Evolutionary conservation across 441 rosid species (phyloP), one percentile per base, ranked within the genome.

Genomic region (Bruguiera hainesii): DNA sequence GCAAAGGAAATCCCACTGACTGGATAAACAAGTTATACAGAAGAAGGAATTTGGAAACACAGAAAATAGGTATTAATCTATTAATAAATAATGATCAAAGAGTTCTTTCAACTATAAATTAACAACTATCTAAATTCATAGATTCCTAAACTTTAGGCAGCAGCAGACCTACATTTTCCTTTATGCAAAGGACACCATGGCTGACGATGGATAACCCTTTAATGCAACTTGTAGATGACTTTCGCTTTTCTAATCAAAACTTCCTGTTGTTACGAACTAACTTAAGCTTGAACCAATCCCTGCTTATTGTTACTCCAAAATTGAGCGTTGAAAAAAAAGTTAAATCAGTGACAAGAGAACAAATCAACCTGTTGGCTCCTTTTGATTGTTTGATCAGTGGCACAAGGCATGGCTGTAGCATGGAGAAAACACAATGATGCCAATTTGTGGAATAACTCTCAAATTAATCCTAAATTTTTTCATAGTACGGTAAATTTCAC

Each of bases 1-100:
- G 98, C 75, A 88, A 60, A 55, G 77, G 21, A 69, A 75, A 61
- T 62, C 71, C 83, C 78, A 67, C 77, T 64, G 39, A 64, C 70
- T 50, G 71, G 69, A 42, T 42, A 42, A 42, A 13, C 48, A 0
- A 3, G 53, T 71, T 76, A 66, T 63, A 52, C 31, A 53, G 65
- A 57, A 33, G 66, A 71, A 69, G 56, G 58, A 63, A 76, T 60
- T 63, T 75, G 75, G 56, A 25, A 46, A 64, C 53, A 55, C 3
- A 33, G 9, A 33, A 33, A 7, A 33, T 7, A 7, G 2, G 7
- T 7, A 33, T 33, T 33, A 7, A 33, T 33, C 7, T 33, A 33
- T 33, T 42, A 42, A 13, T 42, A 42, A 67, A 72, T 50, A 52
- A 53, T 65, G 76, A 83, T 61, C 58, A 71, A 64, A 70, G 56